phyloP scores from a whole-genome alignment of 2,329 filamentous ascomycete genomes.

The Alternaria ventricosa region DNA sequence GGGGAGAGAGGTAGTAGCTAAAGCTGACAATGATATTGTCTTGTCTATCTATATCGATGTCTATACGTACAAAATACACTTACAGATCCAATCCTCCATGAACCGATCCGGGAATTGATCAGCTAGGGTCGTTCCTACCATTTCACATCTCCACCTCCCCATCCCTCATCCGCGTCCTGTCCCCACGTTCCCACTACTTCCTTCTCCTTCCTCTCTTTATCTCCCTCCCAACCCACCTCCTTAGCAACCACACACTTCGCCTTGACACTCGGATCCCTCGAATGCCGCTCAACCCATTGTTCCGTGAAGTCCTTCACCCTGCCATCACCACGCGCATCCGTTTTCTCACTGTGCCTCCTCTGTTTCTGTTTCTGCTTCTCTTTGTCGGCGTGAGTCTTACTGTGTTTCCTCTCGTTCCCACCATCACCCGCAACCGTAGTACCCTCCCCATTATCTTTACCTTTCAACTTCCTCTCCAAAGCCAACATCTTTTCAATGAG shows the following conservation, averaged over 20 bases:
- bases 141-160: neutral
- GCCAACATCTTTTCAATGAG: conserved; percentile 20
- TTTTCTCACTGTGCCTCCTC: neutral
- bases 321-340: neutral
- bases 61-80: neutral
- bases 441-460: conserved; percentile 13
- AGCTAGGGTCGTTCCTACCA: neutral
- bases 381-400: neutral
- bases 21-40: no score
- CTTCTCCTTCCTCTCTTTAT: neutral
- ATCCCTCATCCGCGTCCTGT: neutral
- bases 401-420: neutral
- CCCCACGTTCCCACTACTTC: neutral
- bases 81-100: neutral
- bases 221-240: neutral
- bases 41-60: neutral
- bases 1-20: neutral
- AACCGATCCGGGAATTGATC: neutral
- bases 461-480: conserved; percentile 31
- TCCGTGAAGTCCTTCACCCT: conserved; percentile 21
- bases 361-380: neutral
- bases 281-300: conserved; percentile 31
- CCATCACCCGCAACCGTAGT: neutral
- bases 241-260: neutral
- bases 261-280: conserved; percentile 9